A percentile compares a stretch with the other conserved stretches of the same genome.
These are phyloP conservation scores for Fraxinus americana DNA, from an alignment of 257 asterid genomes.

Conservation along the genomic window DNA sequence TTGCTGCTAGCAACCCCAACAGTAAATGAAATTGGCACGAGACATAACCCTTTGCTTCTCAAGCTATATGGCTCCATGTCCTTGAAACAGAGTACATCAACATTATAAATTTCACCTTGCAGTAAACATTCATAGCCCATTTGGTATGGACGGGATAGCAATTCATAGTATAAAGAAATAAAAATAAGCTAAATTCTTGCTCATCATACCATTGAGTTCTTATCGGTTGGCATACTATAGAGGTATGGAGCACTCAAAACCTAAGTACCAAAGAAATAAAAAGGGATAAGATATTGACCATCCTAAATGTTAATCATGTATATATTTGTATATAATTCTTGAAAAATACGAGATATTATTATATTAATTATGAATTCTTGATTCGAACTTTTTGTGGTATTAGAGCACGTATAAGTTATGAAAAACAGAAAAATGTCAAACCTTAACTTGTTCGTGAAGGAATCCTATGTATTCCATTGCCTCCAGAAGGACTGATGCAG, in stretches of 20 bases:
- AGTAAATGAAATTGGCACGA: constrained; percentile 68
- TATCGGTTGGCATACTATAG: constrained; percentile 32
- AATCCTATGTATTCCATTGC: constrained; percentile 87
- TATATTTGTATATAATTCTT: too few relatives aligned
- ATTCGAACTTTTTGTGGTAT: too few relatives aligned
- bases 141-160: too few relatives aligned
- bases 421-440: constrained; percentile 15
- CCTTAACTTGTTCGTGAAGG: constrained; percentile 96
- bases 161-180: too few relatives aligned
- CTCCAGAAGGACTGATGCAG: constrained; percentile 86
- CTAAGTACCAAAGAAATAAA: constrained; percentile 33
- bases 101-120: background rate
- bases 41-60: constrained; percentile 68
- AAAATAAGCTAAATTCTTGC: background rate
- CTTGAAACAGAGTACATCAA: constrained; percentile 25
- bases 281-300: background rate
- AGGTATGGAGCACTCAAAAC: constrained; percentile 93
- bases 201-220: too few relatives aligned
- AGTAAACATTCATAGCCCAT: too few relatives aligned
- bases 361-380: background rate
- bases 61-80: constrained; percentile 52
- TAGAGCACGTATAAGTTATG: background rate
- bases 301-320: too few relatives aligned
- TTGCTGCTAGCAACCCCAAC: constrained; percentile 71
- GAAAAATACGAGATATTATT: background rate